Evolutionary conservation across 768 basidiomycete genomes (phyloP), one percentile per base, ranked within the genome.

Genomic region (Collybia sp.): DNA sequence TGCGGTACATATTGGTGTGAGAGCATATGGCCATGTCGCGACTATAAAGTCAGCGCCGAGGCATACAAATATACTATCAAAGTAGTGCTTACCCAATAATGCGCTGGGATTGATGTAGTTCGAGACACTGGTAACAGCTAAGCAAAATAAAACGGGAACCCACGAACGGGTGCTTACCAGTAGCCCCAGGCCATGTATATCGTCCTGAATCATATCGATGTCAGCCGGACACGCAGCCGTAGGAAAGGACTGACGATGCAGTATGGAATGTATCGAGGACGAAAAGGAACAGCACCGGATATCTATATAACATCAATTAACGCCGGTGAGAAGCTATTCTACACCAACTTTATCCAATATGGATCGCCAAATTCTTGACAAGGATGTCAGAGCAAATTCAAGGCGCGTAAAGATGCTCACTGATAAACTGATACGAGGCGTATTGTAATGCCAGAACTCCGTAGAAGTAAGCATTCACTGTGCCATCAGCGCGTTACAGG

Each of bases 1-100:
- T 1, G 65, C 60, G 15, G 57, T 66, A 11, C 53, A 66, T 18
- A 71, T 52, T 8, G 67, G 63, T 0, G 69, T 71, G 20, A 69
- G 60, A 5, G 63, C 55, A 40, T 59, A 63, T 5, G 63, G 61
- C 71, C 70, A 73, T 2, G 53, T 42, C 12, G 46, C 51, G 25
- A 46, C 68, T 70, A 48, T 6, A 16, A 25, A 18, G 35, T 4
- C 25, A 8, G 25, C 8, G 8, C 8, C 8, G 8, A 25, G 8
- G 25, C 25, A 25, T 8, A 8, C 8, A 25, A 25, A 25, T 25
- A 8, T 25, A 8, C 4, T 25, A 25, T 25, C n/a, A n/a, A 25
- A 5, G n/a, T 30, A 18, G 13, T n/a, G 43, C 52, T 18, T 20
- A 58, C 57, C 34, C 19, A 17, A 16, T 1, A 57, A n/a, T 18